These are phyloP conservation scores for Cercis canadensis DNA, from an alignment of 306 rosid species.

Conservation along the genomic window DNA sequence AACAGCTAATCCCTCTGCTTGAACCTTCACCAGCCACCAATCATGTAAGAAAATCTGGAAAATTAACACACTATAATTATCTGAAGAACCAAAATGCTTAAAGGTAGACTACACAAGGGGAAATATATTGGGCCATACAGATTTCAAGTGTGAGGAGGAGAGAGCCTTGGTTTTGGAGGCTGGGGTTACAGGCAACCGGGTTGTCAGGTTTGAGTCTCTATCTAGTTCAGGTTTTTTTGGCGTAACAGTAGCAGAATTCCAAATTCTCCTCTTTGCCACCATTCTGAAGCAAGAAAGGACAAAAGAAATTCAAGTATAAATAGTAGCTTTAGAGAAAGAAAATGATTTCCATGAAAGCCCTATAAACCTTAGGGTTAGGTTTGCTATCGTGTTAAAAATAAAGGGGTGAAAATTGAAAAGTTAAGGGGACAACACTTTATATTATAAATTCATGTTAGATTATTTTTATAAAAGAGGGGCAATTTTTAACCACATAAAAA, in stretches of 20 bases:
- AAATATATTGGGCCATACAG: background rate
- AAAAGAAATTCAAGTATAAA: too few species aligned
- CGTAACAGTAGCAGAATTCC: background rate
- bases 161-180: slow-evolving; percentile 2
- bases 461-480: too few species aligned
- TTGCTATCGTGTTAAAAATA: too few species aligned
- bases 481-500: too few species aligned
- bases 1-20: slow-evolving; percentile 44
- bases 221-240: too few species aligned
- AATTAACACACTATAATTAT: background rate
- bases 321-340: too few species aligned
- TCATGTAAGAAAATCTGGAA: slow-evolving; percentile 42
- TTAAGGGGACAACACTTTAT: too few species aligned
- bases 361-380: too few species aligned
- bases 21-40: slow-evolving; percentile 53
- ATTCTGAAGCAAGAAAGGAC: background rate
- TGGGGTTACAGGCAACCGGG: background rate
- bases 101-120: background rate
- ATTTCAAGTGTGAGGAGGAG: background rate
- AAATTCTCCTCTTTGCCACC: background rate
- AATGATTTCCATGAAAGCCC: slow-evolving; percentile 45
- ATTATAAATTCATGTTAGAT: too few species aligned
- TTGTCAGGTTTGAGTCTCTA: too few species aligned
- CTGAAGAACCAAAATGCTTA: background rate
- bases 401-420: too few species aligned